phyloP scores from a whole-genome alignment of 2,329 filamentous ascomycete species.

The Dactylonectria estremocensis region DNA sequence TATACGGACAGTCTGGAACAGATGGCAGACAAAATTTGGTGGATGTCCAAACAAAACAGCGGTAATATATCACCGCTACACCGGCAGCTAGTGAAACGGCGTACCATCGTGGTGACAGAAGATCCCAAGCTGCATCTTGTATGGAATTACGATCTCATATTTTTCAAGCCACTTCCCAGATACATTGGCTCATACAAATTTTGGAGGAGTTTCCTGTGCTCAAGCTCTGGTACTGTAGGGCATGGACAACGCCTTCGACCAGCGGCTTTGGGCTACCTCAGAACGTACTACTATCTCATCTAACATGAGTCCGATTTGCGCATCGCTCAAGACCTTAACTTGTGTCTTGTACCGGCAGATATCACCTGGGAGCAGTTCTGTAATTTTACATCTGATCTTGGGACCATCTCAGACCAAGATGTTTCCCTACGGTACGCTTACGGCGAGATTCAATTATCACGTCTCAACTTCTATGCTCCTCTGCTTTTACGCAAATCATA shows the following conservation, averaged over 20 bases:
- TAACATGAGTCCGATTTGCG: slow-evolving; percentile 53
- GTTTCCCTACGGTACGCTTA: slow-evolving; percentile 53
- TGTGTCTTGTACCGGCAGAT: slow-evolving; percentile 47
- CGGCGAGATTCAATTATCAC: slow-evolving; percentile 56
- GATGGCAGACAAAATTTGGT: slow-evolving; percentile 34
- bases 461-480: slow-evolving; percentile 51
- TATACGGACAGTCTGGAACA: slow-evolving; percentile 20
- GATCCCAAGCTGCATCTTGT: slow-evolving; percentile 53
- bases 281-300: slow-evolving; percentile 55
- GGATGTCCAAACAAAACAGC: slow-evolving; percentile 40
- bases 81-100: slow-evolving; percentile 55
- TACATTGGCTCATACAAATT: slow-evolving; percentile 55
- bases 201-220: slow-evolving; percentile 48
- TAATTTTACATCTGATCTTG: slow-evolving; percentile 49
- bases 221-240: too few relatives aligned
- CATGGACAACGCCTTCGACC: slow-evolving; percentile 9
- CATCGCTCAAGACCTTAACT: slow-evolving; percentile 47
- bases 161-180: slow-evolving; percentile 52
- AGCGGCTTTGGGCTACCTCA: slow-evolving; percentile 54
- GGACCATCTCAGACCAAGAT: slow-evolving; percentile 42
- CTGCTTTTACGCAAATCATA: slow-evolving; percentile 40
- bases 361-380: slow-evolving; percentile 50
- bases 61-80: slow-evolving; percentile 55
- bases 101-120: slow-evolving; percentile 58
- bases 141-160: too few relatives aligned